Conservation (phyloP, 2,329 filamentous ascomycete species). For the Epicoccum nigrum region DNA sequence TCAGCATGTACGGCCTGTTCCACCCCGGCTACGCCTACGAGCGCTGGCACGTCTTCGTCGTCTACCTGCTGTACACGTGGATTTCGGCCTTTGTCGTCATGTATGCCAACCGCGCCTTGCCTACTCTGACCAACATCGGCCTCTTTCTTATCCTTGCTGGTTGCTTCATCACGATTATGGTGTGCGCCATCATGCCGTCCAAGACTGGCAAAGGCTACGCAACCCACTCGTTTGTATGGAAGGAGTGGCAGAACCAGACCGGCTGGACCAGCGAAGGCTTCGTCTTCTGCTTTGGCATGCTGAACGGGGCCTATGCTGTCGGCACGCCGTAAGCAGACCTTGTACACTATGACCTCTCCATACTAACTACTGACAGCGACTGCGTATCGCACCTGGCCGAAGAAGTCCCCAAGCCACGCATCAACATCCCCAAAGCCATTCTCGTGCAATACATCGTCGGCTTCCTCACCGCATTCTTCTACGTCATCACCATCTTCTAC, state of each 20-base stretch:
- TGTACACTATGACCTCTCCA: too few relatives aligned
- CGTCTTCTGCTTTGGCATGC: constrained; percentile 69
- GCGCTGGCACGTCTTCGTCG: constrained; percentile 60
- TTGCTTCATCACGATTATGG: constrained; percentile 61
- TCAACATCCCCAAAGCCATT: constrained; percentile 51
- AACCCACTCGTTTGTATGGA: constrained; percentile 52
- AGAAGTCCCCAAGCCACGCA: constrained; percentile 44
- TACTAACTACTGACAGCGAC: constrained; percentile 50
- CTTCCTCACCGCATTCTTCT: constrained; percentile 45
- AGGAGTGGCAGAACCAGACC: constrained; percentile 54
- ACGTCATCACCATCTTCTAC: constrained; percentile 58
- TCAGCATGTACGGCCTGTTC: constrained; percentile 58
- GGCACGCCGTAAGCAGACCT: constrained; percentile 58
- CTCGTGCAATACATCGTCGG: constrained; percentile 48
- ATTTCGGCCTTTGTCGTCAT: constrained; percentile 55
- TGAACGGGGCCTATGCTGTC: constrained; percentile 73
- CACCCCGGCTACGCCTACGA: constrained; percentile 54
- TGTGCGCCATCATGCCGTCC: constrained; percentile 62
- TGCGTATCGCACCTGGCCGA: constrained; percentile 70
- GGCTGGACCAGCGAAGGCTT: constrained; percentile 61
- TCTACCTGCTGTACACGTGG: constrained; percentile 57
- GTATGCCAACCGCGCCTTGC: constrained; percentile 62
- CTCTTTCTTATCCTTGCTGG: constrained; percentile 60
- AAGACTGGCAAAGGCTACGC: constrained; percentile 52
- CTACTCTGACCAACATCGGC: constrained; percentile 60